phyloP scores from a whole-genome alignment of 1,139 yeast species.

The Yamadazyma sp. region DNA sequence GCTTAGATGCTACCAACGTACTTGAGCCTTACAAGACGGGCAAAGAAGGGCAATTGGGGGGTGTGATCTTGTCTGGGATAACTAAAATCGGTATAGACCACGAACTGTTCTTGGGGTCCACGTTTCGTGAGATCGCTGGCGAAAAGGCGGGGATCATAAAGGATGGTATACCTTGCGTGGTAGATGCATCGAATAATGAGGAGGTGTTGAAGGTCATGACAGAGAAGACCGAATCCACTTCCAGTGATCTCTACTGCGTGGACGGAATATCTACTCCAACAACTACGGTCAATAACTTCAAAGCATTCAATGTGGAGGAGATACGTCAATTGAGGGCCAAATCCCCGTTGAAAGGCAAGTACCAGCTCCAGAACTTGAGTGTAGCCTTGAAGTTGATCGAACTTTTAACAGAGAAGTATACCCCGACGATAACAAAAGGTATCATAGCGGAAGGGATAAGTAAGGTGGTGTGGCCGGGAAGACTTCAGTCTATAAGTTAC shows the following conservation, averaged over 20 bases:
- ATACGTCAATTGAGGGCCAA: constrained; percentile 18
- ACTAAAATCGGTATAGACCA: constrained; percentile 88
- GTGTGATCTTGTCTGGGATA: constrained; percentile 67
- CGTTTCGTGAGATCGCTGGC: constrained; percentile 60
- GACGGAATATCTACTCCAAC: constrained; percentile 8
- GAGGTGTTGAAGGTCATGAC: constrained; percentile 49
- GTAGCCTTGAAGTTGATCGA: constrained; percentile 65
- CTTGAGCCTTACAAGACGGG: constrained; percentile 27
- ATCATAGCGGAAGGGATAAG: constrained; percentile 51
- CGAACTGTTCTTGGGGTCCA: constrained; percentile 68
- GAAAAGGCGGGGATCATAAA: constrained; percentile 89
- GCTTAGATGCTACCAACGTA: constrained; percentile 83
- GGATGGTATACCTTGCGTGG: constrained; percentile 56
- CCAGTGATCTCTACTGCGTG: constrained; percentile 22
- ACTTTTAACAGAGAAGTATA: constrained; percentile 21
- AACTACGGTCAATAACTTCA: constrained; percentile 4
- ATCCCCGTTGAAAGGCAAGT: constrained; percentile 68
- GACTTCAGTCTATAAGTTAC: constrained; percentile 46
- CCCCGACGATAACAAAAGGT: constrained; percentile 24
- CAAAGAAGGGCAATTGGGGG: constrained; percentile 19
- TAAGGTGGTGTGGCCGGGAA: constrained; percentile 58
- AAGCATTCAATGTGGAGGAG: constrained; percentile 5
- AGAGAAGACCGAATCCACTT: constrained; percentile 18
- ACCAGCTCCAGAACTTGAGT: constrained; percentile 69
- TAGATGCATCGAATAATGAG: constrained; percentile 65